Percentiles rank a stretch among this genome's conserved stretches.
These are phyloP conservation scores for Asterella californica DNA, from an alignment of 225 moss, liverwort and hornwort genomes.

Conservation along the genomic window DNA sequence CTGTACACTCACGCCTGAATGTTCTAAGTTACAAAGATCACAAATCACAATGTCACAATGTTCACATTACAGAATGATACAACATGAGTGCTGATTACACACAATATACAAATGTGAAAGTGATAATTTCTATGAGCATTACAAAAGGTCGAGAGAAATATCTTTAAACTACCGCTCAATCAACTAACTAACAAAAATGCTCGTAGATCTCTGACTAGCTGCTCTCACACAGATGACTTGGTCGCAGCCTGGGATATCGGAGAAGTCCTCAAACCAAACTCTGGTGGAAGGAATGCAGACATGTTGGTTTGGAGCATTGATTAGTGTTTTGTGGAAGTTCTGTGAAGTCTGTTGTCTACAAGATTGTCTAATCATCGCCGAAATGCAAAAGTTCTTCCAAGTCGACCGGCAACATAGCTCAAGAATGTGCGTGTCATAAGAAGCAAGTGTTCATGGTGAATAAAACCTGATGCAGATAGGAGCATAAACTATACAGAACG, in stretches of 20 bases:
- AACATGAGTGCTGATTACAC: not conserved
- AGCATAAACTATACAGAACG: slow-evolving; percentile 5
- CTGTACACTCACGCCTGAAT: too few species aligned
- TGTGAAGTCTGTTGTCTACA: not conserved
- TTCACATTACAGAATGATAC: not conserved
- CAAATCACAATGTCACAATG: not conserved
- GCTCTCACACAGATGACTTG: not conserved
- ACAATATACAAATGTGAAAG: too few species aligned
- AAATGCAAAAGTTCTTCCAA: not conserved
- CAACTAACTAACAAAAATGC: not conserved
- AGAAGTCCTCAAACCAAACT: not conserved
- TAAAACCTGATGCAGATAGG: not conserved
- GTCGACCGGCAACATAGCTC: not conserved
- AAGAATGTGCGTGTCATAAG: not conserved
- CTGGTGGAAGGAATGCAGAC: not conserved
- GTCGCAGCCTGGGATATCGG: not conserved
- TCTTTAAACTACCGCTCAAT: not conserved
- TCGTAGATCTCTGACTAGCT: not conserved
- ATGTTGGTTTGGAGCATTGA: not conserved
- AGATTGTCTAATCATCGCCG: not conserved
- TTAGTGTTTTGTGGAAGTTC: too few species aligned
- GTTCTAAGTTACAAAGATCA: too few species aligned
- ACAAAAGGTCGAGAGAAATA: not conserved
- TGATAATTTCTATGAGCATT: not conserved
- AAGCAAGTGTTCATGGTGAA: not conserved